A percentile compares a stretch with the other conserved stretches of the same genome.
Conservation (phyloP, 306 rosid species). For the Vachellia collinsii region DNA sequence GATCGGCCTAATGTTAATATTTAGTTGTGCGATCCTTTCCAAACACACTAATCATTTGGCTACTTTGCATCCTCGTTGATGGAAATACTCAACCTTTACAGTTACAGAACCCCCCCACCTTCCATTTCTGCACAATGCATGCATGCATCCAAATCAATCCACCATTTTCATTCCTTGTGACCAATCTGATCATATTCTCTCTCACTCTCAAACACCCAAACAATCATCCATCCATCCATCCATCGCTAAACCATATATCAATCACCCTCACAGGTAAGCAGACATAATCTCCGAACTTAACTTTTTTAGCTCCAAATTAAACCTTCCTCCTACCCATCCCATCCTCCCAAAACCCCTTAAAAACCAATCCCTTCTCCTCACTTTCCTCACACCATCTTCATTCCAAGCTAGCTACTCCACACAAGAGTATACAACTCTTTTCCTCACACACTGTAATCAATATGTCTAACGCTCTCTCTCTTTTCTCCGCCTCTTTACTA, state of each 20-base stretch:
- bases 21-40: constrained; percentile 11
- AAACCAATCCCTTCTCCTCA: not conserved
- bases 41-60: not conserved
- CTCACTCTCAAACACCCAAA: not conserved
- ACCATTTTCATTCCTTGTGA: too few species aligned
- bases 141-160: not conserved
- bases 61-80: constrained; percentile 19
- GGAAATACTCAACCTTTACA: not conserved
- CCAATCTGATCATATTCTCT: not conserved
- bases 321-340: not conserved
- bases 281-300: constrained; percentile 19
- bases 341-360: not conserved
- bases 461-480: constrained; percentile 31
- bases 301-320: not conserved
- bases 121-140: not conserved
- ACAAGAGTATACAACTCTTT: not conserved
- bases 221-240: constrained; percentile 3
- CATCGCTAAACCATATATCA: not conserved
- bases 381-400: constrained; percentile 1
- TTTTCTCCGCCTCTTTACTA: constrained; percentile 32
- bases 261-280: constrained; percentile 33
- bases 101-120: constrained; percentile 16
- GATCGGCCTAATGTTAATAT: not conserved
- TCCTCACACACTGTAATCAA: not conserved
- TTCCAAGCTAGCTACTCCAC: not conserved